phyloP scores from a whole-genome alignment of 2,329 filamentous ascomycete species.

The Pestalotiopsis fici region DNA sequence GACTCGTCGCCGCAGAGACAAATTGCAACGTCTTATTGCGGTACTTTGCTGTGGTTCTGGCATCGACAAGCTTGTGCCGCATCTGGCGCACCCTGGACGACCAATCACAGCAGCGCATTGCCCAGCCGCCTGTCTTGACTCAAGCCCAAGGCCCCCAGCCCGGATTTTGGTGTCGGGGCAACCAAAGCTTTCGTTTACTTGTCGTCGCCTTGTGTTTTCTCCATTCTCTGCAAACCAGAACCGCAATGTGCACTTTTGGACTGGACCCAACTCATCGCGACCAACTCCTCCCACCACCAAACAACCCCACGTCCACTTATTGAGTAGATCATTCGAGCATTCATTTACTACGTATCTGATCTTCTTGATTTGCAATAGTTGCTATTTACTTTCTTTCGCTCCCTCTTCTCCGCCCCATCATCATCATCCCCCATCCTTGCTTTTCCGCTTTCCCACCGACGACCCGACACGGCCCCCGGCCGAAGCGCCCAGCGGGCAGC shows the following conservation, averaged over 20 bases:
- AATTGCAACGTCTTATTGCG: not conserved
- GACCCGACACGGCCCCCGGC: conserved; percentile 1
- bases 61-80: not conserved
- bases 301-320: not conserved
- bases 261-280: not conserved
- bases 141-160: not conserved
- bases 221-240: conserved; percentile 9
- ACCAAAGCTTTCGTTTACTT: conserved; percentile 11
- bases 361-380: not conserved
- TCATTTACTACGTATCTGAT: not conserved
- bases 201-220: conserved; percentile 8
- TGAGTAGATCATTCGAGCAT: not conserved
- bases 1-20: not conserved
- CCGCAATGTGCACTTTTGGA: not conserved
- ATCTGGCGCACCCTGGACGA: not conserved
- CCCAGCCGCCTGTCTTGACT: conserved; percentile 1
- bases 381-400: not conserved
- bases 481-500: conserved; percentile 1
- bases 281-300: not conserved
- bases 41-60: not conserved
- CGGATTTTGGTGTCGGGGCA: conserved; percentile 11
- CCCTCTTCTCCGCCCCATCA: not conserved
- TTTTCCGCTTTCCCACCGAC: not conserved
- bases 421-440: not conserved
- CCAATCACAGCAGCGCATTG: not conserved